phyloP scores from a whole-genome alignment of 495 filamentous ascomycete species.

The Cryomyces minteri region DNA sequence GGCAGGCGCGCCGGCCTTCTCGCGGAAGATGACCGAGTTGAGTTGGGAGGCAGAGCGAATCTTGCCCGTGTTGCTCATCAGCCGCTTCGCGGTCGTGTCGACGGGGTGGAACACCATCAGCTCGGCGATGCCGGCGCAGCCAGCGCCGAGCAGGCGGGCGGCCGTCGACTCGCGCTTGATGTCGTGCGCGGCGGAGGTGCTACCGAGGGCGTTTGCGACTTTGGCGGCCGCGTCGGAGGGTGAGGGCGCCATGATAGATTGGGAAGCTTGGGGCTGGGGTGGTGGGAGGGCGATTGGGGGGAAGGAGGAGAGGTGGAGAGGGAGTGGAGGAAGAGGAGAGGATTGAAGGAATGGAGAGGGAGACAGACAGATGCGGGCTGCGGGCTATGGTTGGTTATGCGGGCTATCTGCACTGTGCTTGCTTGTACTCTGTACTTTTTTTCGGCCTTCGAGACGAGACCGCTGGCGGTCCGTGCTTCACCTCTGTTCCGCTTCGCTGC shows the following conservation, averaged over 20 bases:
- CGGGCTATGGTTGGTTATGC: too few relatives aligned
- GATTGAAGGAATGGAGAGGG: too few relatives aligned
- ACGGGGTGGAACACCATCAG: slow-evolving; percentile 95
- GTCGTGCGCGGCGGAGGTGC: slow-evolving; percentile 31
- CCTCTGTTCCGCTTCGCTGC: too few relatives aligned
- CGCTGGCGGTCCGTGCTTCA: too few relatives aligned
- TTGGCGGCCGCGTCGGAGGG: slow-evolving; percentile 8
- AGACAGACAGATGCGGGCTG: too few relatives aligned
- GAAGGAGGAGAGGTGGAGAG: too few relatives aligned
- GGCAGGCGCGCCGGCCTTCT: slow-evolving; percentile 52
- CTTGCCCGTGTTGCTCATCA: slow-evolving; percentile 74
- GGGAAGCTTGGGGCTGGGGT: too few relatives aligned
- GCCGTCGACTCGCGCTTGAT: slow-evolving; percentile 76
- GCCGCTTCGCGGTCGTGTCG: slow-evolving; percentile 92
- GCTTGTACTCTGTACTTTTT: too few relatives aligned
- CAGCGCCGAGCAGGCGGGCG: slow-evolving; percentile 78
- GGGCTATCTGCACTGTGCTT: too few relatives aligned
- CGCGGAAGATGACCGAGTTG: slow-evolving; percentile 86
- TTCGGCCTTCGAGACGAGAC: too few relatives aligned
- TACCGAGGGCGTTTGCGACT: not conserved
- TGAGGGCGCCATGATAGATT: slow-evolving; percentile 6
- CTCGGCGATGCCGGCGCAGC: slow-evolving; percentile 94
- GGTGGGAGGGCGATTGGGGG: too few relatives aligned
- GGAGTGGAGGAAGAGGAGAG: too few relatives aligned
- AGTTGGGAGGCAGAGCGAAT: slow-evolving; percentile 35